Evolutionary conservation across 139 green algal species (phyloP).

Genomic region (Closterium sp.): DNA sequence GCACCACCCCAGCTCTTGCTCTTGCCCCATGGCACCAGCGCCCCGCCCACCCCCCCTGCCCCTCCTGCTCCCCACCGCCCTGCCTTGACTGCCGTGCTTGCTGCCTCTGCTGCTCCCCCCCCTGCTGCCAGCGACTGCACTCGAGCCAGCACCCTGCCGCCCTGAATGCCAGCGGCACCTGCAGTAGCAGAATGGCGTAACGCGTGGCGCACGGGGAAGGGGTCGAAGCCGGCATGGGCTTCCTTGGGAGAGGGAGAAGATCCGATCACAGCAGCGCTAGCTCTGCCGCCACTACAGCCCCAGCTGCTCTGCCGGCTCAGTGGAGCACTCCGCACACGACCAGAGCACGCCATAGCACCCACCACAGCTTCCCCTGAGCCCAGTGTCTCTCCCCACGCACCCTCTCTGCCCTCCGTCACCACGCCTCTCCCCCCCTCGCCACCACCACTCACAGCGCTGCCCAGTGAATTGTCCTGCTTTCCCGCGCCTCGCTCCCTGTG

Average conservation of each 20-base stretch:
- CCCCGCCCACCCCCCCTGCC: not conserved
- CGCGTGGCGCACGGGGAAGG: too few relatives aligned
- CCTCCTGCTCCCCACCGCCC: not conserved
- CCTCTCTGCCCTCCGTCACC: not conserved
- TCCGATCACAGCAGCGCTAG: too few relatives aligned
- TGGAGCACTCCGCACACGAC: not conserved
- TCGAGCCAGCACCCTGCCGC: not conserved
- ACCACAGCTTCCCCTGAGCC: not conserved
- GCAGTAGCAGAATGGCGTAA: not conserved
- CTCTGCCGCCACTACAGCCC: too few relatives aligned
- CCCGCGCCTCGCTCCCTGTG: too few relatives aligned
- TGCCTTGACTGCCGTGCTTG: not conserved
- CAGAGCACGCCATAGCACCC: not conserved
- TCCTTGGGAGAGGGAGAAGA: not conserved
- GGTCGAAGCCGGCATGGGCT: not conserved
- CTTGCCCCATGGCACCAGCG: not conserved
- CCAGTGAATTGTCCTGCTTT: not conserved
- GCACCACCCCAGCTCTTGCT: not conserved
- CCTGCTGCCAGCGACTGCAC: not conserved
- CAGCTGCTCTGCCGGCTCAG: not conserved
- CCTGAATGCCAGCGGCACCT: not conserved
- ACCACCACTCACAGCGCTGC: not conserved
- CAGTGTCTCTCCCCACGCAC: not conserved
- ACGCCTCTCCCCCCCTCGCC: not conserved
- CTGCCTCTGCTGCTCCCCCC: not conserved